A percentile compares a stretch with the other conserved stretches of the same genome.
These are phyloP conservation scores for Eucalyptus curtisii DNA, from an alignment of 345 rosid species.

Conservation along the genomic window DNA sequence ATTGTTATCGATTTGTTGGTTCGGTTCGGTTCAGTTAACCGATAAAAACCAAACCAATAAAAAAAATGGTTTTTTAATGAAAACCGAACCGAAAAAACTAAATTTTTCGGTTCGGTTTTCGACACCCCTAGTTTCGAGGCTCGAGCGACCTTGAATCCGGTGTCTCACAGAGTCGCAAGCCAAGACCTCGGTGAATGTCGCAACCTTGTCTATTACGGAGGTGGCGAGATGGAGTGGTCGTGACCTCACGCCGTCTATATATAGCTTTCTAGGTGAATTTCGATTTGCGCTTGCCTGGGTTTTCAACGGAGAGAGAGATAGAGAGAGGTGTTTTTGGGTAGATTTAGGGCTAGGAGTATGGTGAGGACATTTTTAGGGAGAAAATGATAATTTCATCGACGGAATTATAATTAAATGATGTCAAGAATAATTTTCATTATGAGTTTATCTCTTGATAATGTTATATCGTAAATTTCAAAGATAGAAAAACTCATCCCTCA, in stretches of 20 bases:
- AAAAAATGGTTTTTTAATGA: too few species aligned
- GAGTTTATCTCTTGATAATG: too few species aligned
- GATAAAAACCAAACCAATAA: too few species aligned
- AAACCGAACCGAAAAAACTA: too few species aligned
- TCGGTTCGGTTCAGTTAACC: too few species aligned
- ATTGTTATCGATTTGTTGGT: too few species aligned
- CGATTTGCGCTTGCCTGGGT: not conserved
- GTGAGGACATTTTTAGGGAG: not conserved
- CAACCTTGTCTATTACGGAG: not conserved
- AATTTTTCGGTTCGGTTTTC: too few species aligned
- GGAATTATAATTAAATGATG: not conserved
- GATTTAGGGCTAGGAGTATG: not conserved
- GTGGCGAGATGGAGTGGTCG: not conserved
- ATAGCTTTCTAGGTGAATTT: not conserved
- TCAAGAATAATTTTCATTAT: not conserved
- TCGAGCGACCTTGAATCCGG: too few species aligned
- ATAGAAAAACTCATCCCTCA: not conserved
- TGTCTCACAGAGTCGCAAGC: not conserved
- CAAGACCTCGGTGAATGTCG: too few species aligned
- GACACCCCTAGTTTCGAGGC: too few species aligned
- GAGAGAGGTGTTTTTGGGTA: not conserved
- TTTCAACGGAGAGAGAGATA: fast-evolving
- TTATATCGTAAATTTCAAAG: not conserved
- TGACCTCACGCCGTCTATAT: not conserved
- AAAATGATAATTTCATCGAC: not conserved